phyloP scores from a whole-genome alignment of 192 early-diverging fungal species.

The Backusella luteola region DNA sequence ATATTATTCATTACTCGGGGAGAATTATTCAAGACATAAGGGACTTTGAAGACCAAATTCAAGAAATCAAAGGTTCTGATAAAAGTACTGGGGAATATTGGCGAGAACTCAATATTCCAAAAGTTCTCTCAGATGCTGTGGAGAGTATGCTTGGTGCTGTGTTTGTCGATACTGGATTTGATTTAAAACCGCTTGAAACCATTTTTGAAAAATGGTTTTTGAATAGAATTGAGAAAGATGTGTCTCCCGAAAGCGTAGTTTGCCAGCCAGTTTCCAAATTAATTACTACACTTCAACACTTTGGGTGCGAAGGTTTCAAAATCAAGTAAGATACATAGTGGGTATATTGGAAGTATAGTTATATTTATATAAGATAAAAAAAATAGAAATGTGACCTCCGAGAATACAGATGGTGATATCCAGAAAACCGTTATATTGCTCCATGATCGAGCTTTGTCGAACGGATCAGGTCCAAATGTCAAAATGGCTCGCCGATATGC shows the following conservation, averaged over 20 bases:
- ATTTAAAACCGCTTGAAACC: conserved; percentile 45
- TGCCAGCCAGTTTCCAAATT: conserved; percentile 43
- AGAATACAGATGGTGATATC: background rate
- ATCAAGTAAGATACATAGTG: conserved; percentile 28
- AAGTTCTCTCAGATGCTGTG: conserved; percentile 81
- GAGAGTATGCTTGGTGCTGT: conserved; percentile 88
- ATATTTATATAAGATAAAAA: background rate
- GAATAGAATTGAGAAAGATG: conserved; percentile 37
- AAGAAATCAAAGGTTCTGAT: conserved; percentile 29
- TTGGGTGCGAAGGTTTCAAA: conserved; percentile 38
- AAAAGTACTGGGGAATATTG: conserved; percentile 65
- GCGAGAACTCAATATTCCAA: conserved; percentile 77
- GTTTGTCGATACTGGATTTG: conserved; percentile 78
- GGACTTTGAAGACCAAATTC: conserved; percentile 52
- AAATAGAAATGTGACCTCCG: conserved; percentile 34
- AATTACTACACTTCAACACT: conserved; percentile 30
- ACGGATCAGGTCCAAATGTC: conserved; percentile 30
- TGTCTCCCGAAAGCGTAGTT: conserved; percentile 39
- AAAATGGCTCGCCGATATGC: conserved; percentile 36
- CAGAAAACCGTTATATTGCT: conserved; percentile 42
- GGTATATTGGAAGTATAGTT: background rate
- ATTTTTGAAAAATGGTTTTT: conserved; percentile 39
- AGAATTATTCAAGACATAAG: conserved; percentile 54
- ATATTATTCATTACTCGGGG: conserved; percentile 63
- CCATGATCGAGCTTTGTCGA: conserved; percentile 33